These are phyloP conservation scores for Rubia yunnanensis DNA, from an alignment of 257 asterid genomes.

Conservation along the genomic window DNA sequence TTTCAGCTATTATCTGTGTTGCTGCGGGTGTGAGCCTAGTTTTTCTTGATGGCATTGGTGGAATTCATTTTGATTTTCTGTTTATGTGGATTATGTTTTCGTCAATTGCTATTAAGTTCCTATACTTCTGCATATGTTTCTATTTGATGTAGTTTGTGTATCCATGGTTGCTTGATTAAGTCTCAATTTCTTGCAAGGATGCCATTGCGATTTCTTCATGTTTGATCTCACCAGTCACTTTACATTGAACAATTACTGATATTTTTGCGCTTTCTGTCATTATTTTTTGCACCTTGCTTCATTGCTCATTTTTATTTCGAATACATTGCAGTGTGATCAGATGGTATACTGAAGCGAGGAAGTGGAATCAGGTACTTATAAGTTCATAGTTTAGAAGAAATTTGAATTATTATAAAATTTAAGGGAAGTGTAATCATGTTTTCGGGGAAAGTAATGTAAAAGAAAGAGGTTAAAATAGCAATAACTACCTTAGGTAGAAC, in stretches of 20 bases:
- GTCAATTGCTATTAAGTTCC: too few relatives aligned
- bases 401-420: too few relatives aligned
- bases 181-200: constrained; percentile 87
- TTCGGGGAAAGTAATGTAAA: not conserved
- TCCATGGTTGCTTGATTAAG: constrained; percentile 54
- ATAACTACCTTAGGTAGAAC: constrained; percentile 12
- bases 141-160: too few relatives aligned
- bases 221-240: constrained; percentile 81
- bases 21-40: too few relatives aligned
- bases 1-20: too few relatives aligned
- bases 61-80: too few relatives aligned
- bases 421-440: not conserved
- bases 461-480: not conserved
- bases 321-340: constrained; percentile 51
- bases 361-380: constrained; percentile 69
- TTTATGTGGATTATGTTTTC: too few relatives aligned
- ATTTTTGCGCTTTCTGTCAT: not conserved
- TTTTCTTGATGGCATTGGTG: too few relatives aligned
- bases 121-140: too few relatives aligned
- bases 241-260: constrained; percentile 49
- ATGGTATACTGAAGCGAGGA: constrained; percentile 77
- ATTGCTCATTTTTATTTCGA: not conserved
- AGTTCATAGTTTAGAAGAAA: constrained; percentile 2
- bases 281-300: not conserved
- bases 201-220: constrained; percentile 85